These are phyloP conservation scores for Aegilops sharonensis DNA, from an alignment of 176 grass and related monocot genomes.

Conservation along the genomic window DNA sequence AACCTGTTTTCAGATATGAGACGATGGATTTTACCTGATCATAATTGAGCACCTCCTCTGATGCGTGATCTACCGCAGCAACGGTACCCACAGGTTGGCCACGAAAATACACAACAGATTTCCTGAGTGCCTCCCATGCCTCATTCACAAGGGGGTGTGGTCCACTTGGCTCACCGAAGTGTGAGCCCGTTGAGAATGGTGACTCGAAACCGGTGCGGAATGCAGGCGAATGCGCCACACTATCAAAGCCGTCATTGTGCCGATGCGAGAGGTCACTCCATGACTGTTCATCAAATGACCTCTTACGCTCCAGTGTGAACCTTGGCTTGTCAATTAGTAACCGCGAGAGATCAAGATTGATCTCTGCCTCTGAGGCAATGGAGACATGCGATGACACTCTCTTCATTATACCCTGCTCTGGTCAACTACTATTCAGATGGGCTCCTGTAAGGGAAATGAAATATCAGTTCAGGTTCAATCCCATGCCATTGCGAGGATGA, in stretches of 20 bases:
- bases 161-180: constrained; percentile 31
- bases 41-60: constrained; percentile 92
- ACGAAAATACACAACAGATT: constrained; percentile 64
- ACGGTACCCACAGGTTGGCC: constrained; percentile 75
- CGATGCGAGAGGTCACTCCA: constrained; percentile 64
- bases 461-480: not conserved
- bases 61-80: constrained; percentile 60
- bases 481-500: not conserved
- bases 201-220: constrained; percentile 49
- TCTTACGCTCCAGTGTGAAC: constrained; percentile 60
- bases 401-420: constrained; percentile 25
- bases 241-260: constrained; percentile 54
- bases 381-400: constrained; percentile 58
- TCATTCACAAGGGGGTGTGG: constrained; percentile 66
- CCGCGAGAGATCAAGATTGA: constrained; percentile 61
- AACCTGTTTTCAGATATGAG: not conserved
- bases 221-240: constrained; percentile 50
- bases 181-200: constrained; percentile 43
- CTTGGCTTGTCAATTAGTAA: constrained; percentile 56
- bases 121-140: constrained; percentile 82
- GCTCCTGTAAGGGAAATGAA: not conserved
- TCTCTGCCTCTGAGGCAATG: constrained; percentile 64
- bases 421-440: not conserved
- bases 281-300: constrained; percentile 82
- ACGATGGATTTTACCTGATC: constrained; percentile 60